Percentiles rank a stretch among this genome's conserved stretches.
These are phyloP conservation scores for Microcyclosporella mali DNA, from an alignment of 2,329 filamentous ascomycete genomes.

Conservation along the genomic window DNA sequence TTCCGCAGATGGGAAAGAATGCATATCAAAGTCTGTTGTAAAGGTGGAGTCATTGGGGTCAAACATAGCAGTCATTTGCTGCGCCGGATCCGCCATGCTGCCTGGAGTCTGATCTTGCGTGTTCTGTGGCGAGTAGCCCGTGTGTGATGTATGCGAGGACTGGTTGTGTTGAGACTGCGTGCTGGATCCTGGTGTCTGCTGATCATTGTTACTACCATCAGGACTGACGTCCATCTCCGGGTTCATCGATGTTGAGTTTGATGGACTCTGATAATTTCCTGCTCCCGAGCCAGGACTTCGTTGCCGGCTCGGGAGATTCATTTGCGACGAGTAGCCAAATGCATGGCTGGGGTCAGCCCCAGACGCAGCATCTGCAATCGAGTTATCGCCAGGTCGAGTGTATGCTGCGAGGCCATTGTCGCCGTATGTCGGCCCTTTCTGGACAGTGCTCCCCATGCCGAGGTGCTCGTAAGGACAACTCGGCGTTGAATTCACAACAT, in stretches of 20 bases:
- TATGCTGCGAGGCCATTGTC: slow-evolving; percentile 21
- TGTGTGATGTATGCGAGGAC: slow-evolving; percentile 26
- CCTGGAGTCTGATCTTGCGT: slow-evolving; percentile 4
- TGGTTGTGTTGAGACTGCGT: slow-evolving; percentile 19
- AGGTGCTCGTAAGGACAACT: slow-evolving; percentile 15
- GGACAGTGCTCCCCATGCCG: slow-evolving; percentile 3
- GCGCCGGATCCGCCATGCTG: not conserved
- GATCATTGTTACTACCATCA: slow-evolving; percentile 24
- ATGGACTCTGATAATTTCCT: slow-evolving; percentile 18
- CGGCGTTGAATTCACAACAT: not conserved
- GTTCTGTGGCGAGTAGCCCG: slow-evolving; percentile 25
- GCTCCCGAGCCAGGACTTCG: slow-evolving; percentile 16
- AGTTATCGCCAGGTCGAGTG: slow-evolving; percentile 12
- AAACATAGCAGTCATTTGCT: slow-evolving; percentile 10
- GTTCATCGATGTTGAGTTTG: slow-evolving; percentile 2
- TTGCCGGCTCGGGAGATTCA: slow-evolving; percentile 24
- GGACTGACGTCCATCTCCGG: slow-evolving; percentile 29
- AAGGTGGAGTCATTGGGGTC: slow-evolving; percentile 11
- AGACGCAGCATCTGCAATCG: not conserved
- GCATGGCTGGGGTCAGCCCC: not conserved
- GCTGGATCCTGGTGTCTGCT: slow-evolving; percentile 24
- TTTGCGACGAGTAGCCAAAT: slow-evolving; percentile 4
- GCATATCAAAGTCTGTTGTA: slow-evolving; percentile 20
- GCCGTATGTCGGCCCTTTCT: slow-evolving; percentile 15
- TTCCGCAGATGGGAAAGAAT: slow-evolving; percentile 9